Evolutionary conservation across 345 rosid species (phyloP), one percentile per base, ranked within the genome.

Genomic region (Trapa incisa): DNA sequence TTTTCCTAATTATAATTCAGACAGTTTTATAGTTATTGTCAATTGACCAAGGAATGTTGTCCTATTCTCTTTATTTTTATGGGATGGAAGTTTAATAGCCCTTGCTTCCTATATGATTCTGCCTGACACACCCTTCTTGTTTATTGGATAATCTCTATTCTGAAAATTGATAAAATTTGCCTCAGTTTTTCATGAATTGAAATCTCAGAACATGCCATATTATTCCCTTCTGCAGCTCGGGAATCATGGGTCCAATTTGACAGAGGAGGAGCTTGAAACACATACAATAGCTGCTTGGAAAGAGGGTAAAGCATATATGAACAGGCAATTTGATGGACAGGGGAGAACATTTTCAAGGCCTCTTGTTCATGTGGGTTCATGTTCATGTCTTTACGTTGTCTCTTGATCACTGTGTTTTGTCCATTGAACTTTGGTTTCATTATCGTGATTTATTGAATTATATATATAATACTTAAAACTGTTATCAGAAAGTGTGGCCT

Each of bases 271-370:
- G 75, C 85, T 88, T 52, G 95, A 88, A 62, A 83, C 86, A 3
- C 95, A 74, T 76, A 85, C 96, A 17, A 91, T 95, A 78, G 85
- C 97, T 53, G 97, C 97, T 64, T 95, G 99, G 99, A 95, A 95
- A 78, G 96, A 85, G 71, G 96, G 86, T 38, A 91, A 87, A 79
- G 76, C 83, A 66, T 81, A 84, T 68, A 82, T 87, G 68, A 85
- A 77, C 71, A 74, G 89, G 72, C 96, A 91, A 76, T 74, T 71
- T 69, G 96, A 91, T 80, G 88, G 80, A 70, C 78, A 72, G 73
- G 87, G 82, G 54, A 81, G 80, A 74, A 78, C 85, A 70, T 71
- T 73, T 70, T 60, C 89, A 42, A 80, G 80, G 69, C 74, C 53
- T 76, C 87, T 88, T n/a, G 76, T 88, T 68, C 78, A 80, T 75